These are phyloP conservation scores for Alternaria novae-zelandiae DNA, from an alignment of 2,329 filamentous ascomycete genomes.

Conservation along the genomic window DNA sequence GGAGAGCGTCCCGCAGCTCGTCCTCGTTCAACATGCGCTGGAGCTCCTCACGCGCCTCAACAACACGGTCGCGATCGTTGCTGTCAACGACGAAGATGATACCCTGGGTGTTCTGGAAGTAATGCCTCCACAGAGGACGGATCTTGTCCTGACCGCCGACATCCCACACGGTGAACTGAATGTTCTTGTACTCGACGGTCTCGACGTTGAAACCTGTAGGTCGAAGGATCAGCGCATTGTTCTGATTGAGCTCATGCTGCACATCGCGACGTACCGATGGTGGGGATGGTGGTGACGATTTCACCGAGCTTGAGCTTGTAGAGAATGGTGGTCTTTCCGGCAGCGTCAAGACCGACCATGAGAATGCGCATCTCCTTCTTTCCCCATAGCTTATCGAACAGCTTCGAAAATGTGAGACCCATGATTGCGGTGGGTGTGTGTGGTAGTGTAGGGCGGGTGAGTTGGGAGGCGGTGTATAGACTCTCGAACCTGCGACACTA, in stretches of 20 bases:
- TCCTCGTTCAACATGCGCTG: constrained; percentile 98
- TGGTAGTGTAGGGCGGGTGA: constrained; percentile 31
- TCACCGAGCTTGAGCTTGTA: constrained; percentile 99
- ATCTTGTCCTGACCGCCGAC: constrained; percentile 99
- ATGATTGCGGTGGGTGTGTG: constrained; percentile 68
- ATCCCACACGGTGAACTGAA: constrained; percentile 99
- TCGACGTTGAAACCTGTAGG: constrained; percentile 88
- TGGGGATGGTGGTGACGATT: constrained; percentile 97
- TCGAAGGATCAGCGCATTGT: constrained; percentile 32
- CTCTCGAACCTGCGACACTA: constrained; percentile 45
- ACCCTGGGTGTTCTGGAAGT: constrained; percentile 94
- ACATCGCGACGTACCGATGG: constrained; percentile 67
- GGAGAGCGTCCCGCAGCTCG: constrained; percentile 93
- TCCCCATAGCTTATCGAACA: constrained; percentile 98
- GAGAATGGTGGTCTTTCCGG: constrained; percentile 95
- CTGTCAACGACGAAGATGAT: constrained; percentile 99
- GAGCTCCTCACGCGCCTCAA: constrained; percentile 90
- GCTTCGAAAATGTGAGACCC: constrained; percentile 92
- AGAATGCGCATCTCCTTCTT: constrained; percentile 98
- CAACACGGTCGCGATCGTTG: constrained; percentile 87
- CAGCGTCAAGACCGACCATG: constrained; percentile 97
- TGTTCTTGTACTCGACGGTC: constrained; percentile 98
- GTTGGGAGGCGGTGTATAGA: constrained; percentile 37
- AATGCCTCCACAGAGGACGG: constrained; percentile 94
- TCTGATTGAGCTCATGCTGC: neutral